Evolutionary conservation across 257 asterid genomes (phyloP).

Genomic region (Echites panduratus): DNA sequence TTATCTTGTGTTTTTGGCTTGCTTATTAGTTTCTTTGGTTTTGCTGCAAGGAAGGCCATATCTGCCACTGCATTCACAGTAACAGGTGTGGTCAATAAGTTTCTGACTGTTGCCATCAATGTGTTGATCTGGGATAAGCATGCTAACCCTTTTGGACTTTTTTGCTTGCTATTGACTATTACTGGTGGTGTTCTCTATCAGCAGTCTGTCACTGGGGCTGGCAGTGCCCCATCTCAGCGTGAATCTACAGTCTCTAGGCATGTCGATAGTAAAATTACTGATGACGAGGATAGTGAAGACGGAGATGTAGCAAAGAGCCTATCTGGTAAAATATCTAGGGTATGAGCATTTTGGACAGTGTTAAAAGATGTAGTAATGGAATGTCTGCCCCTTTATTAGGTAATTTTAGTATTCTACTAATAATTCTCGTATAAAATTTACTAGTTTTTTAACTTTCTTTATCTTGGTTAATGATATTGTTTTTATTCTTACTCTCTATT

Average conservation of each 20-base stretch:
- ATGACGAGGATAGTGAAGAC: slow-evolving; percentile 22
- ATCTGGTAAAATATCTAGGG: slow-evolving; percentile 56
- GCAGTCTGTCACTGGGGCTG: slow-evolving; percentile 79
- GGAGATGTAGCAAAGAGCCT: slow-evolving; percentile 49
- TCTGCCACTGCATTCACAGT: slow-evolving; percentile 98
- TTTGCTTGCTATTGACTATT: slow-evolving; percentile 73
- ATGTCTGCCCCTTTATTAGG: background rate
- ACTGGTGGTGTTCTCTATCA: slow-evolving; percentile 90
- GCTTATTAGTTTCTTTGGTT: slow-evolving; percentile 96
- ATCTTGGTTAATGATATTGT: background rate
- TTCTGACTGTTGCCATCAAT: slow-evolving; percentile 86
- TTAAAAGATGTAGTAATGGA: slow-evolving; percentile 10
- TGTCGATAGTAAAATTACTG: slow-evolving; percentile 28
- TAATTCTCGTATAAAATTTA: background rate
- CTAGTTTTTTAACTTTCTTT: background rate
- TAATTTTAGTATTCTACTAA: background rate
- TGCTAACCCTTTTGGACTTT: slow-evolving; percentile 82
- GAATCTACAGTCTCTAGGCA: slow-evolving; percentile 34
- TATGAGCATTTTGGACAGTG: slow-evolving; percentile 29
- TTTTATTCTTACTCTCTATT: background rate
- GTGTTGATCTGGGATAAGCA: slow-evolving; percentile 98
- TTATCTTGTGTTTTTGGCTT: slow-evolving; percentile 86
- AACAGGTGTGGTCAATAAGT: slow-evolving; percentile 93
- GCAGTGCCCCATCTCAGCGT: slow-evolving; percentile 35
- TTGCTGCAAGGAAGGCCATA: slow-evolving; percentile 90